Percentiles rank a stretch among this genome's conserved stretches.
Conservation (phyloP, 768 basidiomycete species). For the Mycena alexandri region DNA sequence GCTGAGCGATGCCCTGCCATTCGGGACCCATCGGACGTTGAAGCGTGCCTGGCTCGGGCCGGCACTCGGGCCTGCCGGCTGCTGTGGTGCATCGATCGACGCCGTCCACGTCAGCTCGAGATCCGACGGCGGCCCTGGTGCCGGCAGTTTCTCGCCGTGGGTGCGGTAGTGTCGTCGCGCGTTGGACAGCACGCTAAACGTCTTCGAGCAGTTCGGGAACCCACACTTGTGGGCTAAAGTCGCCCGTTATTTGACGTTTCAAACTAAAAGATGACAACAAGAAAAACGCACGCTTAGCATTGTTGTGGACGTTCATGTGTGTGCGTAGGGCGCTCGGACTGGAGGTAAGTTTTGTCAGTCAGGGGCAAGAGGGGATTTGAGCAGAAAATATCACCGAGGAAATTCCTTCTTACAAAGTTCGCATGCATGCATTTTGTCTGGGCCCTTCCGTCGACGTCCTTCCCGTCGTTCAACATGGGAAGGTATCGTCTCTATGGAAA, state of each 20-base stretch:
- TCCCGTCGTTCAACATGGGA: neutral
- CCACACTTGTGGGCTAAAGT: constrained; percentile 63
- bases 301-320: constrained; percentile 71
- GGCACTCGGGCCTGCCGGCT: constrained; percentile 8
- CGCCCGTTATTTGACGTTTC: constrained; percentile 40
- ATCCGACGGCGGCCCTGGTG: neutral
- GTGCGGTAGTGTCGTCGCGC: constrained; percentile 85
- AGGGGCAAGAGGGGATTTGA: constrained; percentile 9
- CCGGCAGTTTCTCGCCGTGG: constrained; percentile 64
- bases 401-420: constrained; percentile 64
- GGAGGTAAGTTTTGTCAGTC: neutral
- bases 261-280: neutral
- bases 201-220: constrained; percentile 71
- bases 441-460: constrained; percentile 3
- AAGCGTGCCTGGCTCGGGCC: constrained; percentile 14
- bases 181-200: constrained; percentile 85
- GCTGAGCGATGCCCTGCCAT: constrained; percentile 5
- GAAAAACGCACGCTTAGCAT: constrained; percentile 60
- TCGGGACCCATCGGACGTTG: constrained; percentile 23
- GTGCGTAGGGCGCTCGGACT: constrained; percentile 69
- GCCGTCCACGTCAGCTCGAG: constrained; percentile 2
- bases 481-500: constrained; percentile 1
- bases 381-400: constrained; percentile 53
- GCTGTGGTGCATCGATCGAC: neutral
- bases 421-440: constrained; percentile 66